A percentile compares a stretch with the other conserved stretches of the same genome.
These are phyloP conservation scores for Tolypocladium nubicola DNA, from an alignment of 2,329 filamentous ascomycete genomes.

Conservation along the genomic window DNA sequence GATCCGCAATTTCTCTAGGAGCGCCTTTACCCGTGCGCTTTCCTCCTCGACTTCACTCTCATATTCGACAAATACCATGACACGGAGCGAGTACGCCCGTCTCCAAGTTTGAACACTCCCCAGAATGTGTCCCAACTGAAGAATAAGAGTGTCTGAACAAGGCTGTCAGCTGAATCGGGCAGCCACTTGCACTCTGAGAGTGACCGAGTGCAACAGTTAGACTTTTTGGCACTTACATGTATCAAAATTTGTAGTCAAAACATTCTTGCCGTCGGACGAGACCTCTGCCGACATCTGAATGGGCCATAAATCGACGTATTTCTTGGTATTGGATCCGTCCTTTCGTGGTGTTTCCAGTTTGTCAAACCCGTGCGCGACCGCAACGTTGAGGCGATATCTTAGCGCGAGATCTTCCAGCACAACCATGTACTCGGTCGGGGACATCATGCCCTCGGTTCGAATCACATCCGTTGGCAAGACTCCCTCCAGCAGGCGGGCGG, in stretches of 20 bases:
- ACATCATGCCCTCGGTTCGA: constrained; percentile 57
- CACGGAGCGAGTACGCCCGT: constrained; percentile 58
- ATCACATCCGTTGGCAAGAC: constrained; percentile 60
- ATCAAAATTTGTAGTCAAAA: constrained; percentile 83
- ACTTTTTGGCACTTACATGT: constrained; percentile 49
- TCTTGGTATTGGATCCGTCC: constrained; percentile 51
- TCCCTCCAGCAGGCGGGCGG: constrained; percentile 44
- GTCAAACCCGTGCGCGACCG: constrained; percentile 73
- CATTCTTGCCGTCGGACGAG: constrained; percentile 51
- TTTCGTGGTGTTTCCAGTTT: constrained; percentile 59
- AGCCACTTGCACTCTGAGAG: neutral
- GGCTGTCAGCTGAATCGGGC: neutral
- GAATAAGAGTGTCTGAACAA: constrained; percentile 56
- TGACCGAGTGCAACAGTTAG: too few relatives aligned
- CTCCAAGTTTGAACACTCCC: constrained; percentile 76
- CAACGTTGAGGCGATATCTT: constrained; percentile 71
- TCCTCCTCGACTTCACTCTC: constrained; percentile 77
- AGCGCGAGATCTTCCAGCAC: constrained; percentile 74
- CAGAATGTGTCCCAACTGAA: constrained; percentile 77
- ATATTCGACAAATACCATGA: constrained; percentile 84
- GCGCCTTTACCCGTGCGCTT: constrained; percentile 55
- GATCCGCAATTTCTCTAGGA: constrained; percentile 74
- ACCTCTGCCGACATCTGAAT: constrained; percentile 90
- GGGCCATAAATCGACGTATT: constrained; percentile 81
- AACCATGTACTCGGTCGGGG: constrained; percentile 65